These are phyloP conservation scores for Podospora australis DNA, from an alignment of 495 filamentous ascomycete genomes.

Conservation along the genomic window DNA sequence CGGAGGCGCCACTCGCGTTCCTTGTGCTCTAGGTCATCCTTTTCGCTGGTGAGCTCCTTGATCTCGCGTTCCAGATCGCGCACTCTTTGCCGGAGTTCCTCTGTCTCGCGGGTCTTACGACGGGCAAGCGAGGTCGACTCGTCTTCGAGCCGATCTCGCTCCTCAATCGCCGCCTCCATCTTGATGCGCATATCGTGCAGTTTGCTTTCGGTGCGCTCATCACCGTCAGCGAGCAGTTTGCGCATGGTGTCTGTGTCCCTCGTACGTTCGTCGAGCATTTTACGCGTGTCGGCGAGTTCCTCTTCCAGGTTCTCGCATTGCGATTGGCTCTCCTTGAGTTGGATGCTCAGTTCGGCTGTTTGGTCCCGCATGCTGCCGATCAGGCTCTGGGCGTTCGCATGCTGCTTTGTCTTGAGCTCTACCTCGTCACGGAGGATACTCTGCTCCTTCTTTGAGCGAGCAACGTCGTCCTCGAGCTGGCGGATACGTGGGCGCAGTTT, in stretches of 20 bases:
- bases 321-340: conserved; percentile 82
- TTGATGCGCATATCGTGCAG: conserved; percentile 82
- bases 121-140: conserved; percentile 74
- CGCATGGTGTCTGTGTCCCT: conserved; percentile 95
- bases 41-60: conserved; percentile 61
- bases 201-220: conserved; percentile 70
- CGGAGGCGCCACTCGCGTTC: conserved; percentile 61
- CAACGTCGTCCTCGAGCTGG: conserved; percentile 65
- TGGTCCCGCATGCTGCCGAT: conserved; percentile 92
- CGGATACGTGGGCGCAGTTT: conserved; percentile 55
- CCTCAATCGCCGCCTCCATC: conserved; percentile 83
- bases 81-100: conserved; percentile 72
- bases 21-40: conserved; percentile 58
- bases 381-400: conserved; percentile 73
- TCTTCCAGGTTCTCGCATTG: conserved; percentile 87
- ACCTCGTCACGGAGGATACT: conserved; percentile 70
- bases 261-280: conserved; percentile 84
- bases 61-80: conserved; percentile 75
- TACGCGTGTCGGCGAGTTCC: conserved; percentile 81
- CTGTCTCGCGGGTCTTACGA: conserved; percentile 70
- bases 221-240: conserved; percentile 76
- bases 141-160: conserved; percentile 88
- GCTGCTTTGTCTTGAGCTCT: conserved; percentile 77
- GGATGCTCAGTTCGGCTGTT: conserved; percentile 77
- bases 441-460: conserved; percentile 58